Evolutionary conservation across 2,329 filamentous ascomycete genomes (phyloP).

Genomic region (Ampelomyces quisqualis): DNA sequence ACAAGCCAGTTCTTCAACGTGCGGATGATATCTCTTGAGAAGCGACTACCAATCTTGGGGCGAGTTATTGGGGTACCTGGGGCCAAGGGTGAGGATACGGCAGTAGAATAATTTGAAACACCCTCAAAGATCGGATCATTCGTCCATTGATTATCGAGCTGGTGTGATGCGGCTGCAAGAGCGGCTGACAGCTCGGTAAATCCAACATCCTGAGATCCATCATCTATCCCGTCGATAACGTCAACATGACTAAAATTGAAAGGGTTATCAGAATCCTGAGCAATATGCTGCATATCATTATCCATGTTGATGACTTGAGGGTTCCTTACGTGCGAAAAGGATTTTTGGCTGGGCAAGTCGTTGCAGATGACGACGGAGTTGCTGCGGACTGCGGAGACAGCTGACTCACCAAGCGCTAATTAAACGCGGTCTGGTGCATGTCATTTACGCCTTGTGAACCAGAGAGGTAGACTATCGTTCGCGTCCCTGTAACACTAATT

Average conservation of each 20-base stretch:
- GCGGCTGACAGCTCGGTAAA: constrained; percentile 6
- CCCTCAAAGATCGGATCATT: constrained; percentile 1
- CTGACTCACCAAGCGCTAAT: constrained; percentile 1
- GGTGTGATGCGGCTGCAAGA: constrained; percentile 3
- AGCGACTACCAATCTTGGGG: constrained; percentile 24
- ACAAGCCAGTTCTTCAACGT: constrained; percentile 28
- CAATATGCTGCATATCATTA: neutral
- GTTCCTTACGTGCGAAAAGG: neutral
- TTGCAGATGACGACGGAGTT: neutral
- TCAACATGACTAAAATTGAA: neutral
- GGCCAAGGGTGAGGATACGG: constrained; percentile 12
- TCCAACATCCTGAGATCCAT: neutral
- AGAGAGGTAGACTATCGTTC: too few species aligned
- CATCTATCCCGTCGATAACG: neutral
- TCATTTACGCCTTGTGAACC: constrained; percentile 1
- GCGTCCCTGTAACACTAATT: too few species aligned
- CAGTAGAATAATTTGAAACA: constrained; percentile 15
- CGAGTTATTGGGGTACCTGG: constrained; percentile 10
- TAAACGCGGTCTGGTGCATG: neutral
- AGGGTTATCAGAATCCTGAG: neutral
- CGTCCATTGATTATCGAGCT: constrained; percentile 7
- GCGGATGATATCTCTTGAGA: constrained; percentile 26
- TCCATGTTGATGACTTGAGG: neutral
- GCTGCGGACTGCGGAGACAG: neutral
- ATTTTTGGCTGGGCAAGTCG: too few species aligned